phyloP scores from a whole-genome alignment of 177 flowering plant species.

The Vitis hybrid region DNA sequence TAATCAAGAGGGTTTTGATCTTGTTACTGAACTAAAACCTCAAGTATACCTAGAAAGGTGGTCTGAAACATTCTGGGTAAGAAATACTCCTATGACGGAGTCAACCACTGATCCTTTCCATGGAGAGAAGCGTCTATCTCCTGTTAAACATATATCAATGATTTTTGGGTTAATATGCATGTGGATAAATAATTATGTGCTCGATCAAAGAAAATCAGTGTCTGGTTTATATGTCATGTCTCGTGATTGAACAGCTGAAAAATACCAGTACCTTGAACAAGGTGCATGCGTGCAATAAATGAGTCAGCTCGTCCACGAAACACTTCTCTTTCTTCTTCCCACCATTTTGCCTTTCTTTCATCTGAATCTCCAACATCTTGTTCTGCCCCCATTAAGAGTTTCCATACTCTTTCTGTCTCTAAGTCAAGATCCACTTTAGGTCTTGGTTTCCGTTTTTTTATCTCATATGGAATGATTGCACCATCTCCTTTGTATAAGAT shows the following conservation, averaged over 20 bases:
- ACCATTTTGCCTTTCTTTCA: conserved; percentile 41
- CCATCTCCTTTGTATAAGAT: conserved; percentile 40
- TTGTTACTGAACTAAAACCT: neutral
- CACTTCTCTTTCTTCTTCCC: conserved; percentile 50
- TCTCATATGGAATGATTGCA: conserved; percentile 32
- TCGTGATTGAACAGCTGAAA: too few relatives aligned
- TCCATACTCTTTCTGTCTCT: conserved; percentile 54
- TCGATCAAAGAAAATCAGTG: too few relatives aligned
- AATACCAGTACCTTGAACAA: conserved; percentile 42
- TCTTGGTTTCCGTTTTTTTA: conserved; percentile 37
- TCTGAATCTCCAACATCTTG: conserved; percentile 22
- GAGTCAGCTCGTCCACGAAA: conserved; percentile 46
- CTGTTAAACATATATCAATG: conserved; percentile 19
- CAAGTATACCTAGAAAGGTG: conserved; percentile 47
- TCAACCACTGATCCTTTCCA: conserved; percentile 65
- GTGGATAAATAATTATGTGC: too few relatives aligned
- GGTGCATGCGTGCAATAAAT: conserved; percentile 55
- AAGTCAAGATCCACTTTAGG: conserved; percentile 64
- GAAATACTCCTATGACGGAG: conserved; percentile 52
- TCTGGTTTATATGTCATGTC: too few relatives aligned
- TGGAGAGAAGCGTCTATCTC: conserved; percentile 46
- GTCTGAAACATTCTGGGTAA: conserved; percentile 63
- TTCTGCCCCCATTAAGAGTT: conserved; percentile 51
- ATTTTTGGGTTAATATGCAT: neutral
- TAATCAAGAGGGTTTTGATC: neutral